These are phyloP conservation scores for Neonectria coccinea DNA, from an alignment of 2,329 filamentous ascomycete genomes.

Conservation along the genomic window DNA sequence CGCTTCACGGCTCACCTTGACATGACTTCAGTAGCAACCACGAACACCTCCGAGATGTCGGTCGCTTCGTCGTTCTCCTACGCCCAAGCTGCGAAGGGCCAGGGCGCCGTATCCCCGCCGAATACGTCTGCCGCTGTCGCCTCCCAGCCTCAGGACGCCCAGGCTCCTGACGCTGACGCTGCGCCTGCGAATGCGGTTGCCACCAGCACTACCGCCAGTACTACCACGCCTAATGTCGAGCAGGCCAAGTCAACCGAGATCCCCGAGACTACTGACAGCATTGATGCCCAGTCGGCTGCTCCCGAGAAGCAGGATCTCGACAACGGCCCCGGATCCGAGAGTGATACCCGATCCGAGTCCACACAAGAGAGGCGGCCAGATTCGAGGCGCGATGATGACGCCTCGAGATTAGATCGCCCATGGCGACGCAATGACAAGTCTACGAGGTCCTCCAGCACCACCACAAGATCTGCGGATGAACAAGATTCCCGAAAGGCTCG, in stretches of 20 bases:
- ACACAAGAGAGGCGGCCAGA: constrained; percentile 50
- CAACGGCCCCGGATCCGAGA: constrained; percentile 53
- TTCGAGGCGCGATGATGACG: constrained; percentile 54
- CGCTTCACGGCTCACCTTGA: constrained; percentile 39
- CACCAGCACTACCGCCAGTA: constrained; percentile 46
- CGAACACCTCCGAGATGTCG: constrained; percentile 60
- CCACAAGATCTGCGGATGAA: constrained; percentile 76
- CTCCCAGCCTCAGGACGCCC: constrained; percentile 44
- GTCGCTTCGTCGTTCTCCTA: constrained; percentile 82
- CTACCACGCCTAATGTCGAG: constrained; percentile 35
- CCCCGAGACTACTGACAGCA: constrained; percentile 40
- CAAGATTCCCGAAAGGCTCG: constrained; percentile 58
- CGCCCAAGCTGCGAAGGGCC: constrained; percentile 92
- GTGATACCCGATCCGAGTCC: constrained; percentile 52
- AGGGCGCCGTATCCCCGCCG: constrained; percentile 57
- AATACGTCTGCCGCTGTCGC: constrained; percentile 43
- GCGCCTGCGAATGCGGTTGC: constrained; percentile 43
- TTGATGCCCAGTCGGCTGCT: constrained; percentile 38
- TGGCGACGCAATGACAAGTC: constrained; percentile 59
- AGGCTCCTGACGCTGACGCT: constrained; percentile 45
- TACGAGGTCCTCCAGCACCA: constrained; percentile 71
- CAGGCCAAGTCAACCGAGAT: constrained; percentile 45
- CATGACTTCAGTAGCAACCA: constrained; percentile 46
- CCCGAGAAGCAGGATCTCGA: constrained; percentile 51
- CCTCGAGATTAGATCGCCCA: constrained; percentile 53